Evolutionary conservation across 768 basidiomycete species (phyloP).

Genomic region (Cyclocybe aegerita): DNA sequence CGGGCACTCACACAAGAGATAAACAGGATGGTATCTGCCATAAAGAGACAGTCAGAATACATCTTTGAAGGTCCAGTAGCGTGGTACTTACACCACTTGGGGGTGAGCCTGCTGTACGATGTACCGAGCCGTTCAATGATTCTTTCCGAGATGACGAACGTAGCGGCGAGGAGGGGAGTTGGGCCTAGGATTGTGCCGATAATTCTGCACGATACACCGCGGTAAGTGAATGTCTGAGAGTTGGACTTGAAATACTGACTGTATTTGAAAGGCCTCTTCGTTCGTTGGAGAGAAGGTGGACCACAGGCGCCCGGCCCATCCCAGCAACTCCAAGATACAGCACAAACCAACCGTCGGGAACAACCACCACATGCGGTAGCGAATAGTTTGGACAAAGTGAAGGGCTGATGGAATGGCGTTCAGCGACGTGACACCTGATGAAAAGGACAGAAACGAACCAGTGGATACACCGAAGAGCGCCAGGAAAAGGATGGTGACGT

Average conservation of each 20-base stretch:
- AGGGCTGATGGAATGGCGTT: slow-evolving; percentile 28
- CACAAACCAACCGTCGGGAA: slow-evolving; percentile 46
- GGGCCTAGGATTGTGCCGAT: slow-evolving; percentile 50
- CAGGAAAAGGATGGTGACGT: slow-evolving; percentile 24
- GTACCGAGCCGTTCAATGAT: slow-evolving; percentile 44
- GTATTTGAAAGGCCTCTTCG: slow-evolving; percentile 33
- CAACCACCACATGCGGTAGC: slow-evolving; percentile 51
- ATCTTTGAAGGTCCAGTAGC: background rate
- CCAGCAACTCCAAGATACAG: slow-evolving; percentile 49
- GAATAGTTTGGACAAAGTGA: slow-evolving; percentile 45
- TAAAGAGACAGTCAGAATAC: background rate
- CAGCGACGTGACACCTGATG: background rate
- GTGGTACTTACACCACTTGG: slow-evolving; percentile 35
- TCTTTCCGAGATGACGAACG: slow-evolving; percentile 52
- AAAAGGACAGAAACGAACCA: slow-evolving; percentile 21
- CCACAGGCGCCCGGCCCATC: slow-evolving; percentile 59
- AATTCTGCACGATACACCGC: slow-evolving; percentile 25
- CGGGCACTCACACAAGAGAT: slow-evolving; percentile 29
- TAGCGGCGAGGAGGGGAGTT: slow-evolving; percentile 56
- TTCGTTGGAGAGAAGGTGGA: slow-evolving; percentile 31
- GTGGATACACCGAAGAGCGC: slow-evolving; percentile 39
- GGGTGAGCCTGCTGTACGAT: slow-evolving; percentile 48
- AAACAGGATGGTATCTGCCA: slow-evolving; percentile 38
- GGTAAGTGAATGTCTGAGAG: background rate
- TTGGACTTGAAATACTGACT: slow-evolving; percentile 29